Base-by-base conservation (phyloP, 2,329 filamentous ascomycete species). In the Hypoxylon sp. region DNA sequence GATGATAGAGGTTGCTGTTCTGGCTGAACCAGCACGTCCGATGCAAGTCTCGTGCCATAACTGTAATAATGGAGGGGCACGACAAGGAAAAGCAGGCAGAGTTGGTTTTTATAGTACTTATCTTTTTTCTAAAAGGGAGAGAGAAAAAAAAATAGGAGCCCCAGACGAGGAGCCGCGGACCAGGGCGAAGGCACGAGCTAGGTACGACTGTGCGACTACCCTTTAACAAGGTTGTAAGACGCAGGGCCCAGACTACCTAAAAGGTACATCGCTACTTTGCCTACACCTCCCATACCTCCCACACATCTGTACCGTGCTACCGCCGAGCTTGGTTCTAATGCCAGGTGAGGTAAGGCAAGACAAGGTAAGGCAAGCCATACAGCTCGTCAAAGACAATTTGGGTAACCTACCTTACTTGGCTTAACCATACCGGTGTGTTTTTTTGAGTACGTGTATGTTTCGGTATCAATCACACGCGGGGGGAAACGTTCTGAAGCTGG, bases 41-140 rank as follows among this genome's bases (percentile, higher is more conserved):
- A 63, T 71, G 63, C 39, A 65, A 69, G 64, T 71, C 69, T 71
- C 67, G 66, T 69, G 69, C 69, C 69, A 71, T 71, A 65, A 61
- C 61, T 63, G 41, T 57, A 65, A 67, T 60, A 69, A 63, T 61
- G 67, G 63, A 67, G 63, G 59, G 63, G 55, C 52, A 62, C 53
- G 64, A 65, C 58, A 65, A 63, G 67, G 62, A 56, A 65, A 61
- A 62, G 60, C 51, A 63, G 67, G 62, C 60, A 61, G 63, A 67
- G 50, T 61, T 71, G 67, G 67, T 50, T 71, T 71, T 71, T 70
- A 70, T 70, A 70, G 64, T 65, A 65, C 67, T 63, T 61, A n/a
- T 34, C 23, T 54, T 60, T 63, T 68, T 62, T 56, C 46, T 54
- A 48, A 53, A 65, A 57, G 45, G 56, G 55, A 59, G 47, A 57